These are phyloP conservation scores for Delphinella strobiligena DNA, from an alignment of 2,329 filamentous ascomycete genomes.

Conservation along the genomic window DNA sequence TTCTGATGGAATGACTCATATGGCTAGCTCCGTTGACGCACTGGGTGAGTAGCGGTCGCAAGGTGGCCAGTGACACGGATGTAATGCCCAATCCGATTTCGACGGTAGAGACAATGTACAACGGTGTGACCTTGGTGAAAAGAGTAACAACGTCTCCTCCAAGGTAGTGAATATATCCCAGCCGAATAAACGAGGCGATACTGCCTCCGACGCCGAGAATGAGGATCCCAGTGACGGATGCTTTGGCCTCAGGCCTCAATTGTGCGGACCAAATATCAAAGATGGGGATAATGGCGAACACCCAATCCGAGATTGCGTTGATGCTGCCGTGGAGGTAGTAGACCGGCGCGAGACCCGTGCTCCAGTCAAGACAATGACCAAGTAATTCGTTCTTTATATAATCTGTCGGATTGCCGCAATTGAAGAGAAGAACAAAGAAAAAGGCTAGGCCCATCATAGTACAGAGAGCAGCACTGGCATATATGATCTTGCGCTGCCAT, in stretches of 20 bases:
- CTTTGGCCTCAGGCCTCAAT: slow-evolving; percentile 28
- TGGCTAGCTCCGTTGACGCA: background rate
- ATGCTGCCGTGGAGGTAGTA: slow-evolving; percentile 17
- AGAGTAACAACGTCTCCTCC: slow-evolving; percentile 11
- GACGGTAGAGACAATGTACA: slow-evolving; percentile 18
- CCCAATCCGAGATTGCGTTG: slow-evolving; percentile 25
- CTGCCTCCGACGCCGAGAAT: slow-evolving; percentile 22
- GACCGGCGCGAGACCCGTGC: slow-evolving; percentile 11
- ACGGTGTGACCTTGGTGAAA: slow-evolving; percentile 14
- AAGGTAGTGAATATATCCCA: slow-evolving; percentile 14
- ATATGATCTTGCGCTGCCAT: slow-evolving; percentile 25
- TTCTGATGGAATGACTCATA: background rate
- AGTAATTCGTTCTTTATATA: slow-evolving; percentile 12
- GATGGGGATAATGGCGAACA: slow-evolving; percentile 26
- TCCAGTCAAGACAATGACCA: slow-evolving; percentile 14
- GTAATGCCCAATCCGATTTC: slow-evolving; percentile 25
- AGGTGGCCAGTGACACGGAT: slow-evolving; percentile 21
- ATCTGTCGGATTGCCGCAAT: slow-evolving; percentile 17
- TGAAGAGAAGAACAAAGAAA: slow-evolving; percentile 22
- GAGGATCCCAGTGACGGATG: slow-evolving; percentile 28
- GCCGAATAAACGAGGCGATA: slow-evolving; percentile 15
- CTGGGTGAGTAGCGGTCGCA: slow-evolving; percentile 19
- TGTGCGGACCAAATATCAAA: slow-evolving; percentile 28
- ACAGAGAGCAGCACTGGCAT: slow-evolving; percentile 13
- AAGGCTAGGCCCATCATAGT: slow-evolving; percentile 23